Evolutionary conservation across 2,329 filamentous ascomycete species (phyloP), one percentile per base, ranked within the genome.

Genomic region (Apiospora malaysiana): DNA sequence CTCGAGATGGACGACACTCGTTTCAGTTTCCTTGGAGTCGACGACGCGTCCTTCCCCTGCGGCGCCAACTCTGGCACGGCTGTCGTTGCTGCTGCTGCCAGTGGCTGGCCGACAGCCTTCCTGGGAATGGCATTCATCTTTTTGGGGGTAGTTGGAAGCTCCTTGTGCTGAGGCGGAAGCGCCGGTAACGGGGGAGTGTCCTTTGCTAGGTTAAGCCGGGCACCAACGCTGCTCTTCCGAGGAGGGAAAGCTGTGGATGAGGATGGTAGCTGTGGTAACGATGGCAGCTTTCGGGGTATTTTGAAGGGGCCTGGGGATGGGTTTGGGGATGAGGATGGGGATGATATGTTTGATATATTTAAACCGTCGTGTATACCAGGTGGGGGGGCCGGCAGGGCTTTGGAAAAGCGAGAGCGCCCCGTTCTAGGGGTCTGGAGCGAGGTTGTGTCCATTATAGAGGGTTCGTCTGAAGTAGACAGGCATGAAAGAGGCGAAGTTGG

Each of bases 321-420:
- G n/a, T n/a, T n/a, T n/a, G n/a, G n/a, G n/a, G n/a, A n/a, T 49
- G 72, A 69, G 66, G 70, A 3, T 42, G n/a, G n/a, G n/a, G n/a
- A 25, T 25, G 66, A 0, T n/a, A 18, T 47, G 25, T n/a, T 43
- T 46, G 40, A 12, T 67, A 67, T 47, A 46, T 45, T 21, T 40
- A 47, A 71, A 42, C n/a, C 37, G n/a, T 75, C 71, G 49, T 75
- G 72, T 47, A 76, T 65, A 27, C 66, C 75, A 69, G 83, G 79
- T 69, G 87, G 86, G 76, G 86, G 85, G 70, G 83, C 81, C 45
- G 87, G 88, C 73, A 90, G 81, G 45, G 86, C 87, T 80, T 90
- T 90, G 77, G 87, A 89, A 80, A 87, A 88, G 78, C 87, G 86
- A 75, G 87, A 89, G 70, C 82, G 81, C 75, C 85, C 84, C 69